Conservation (phyloP, 805 yeast species). For the Kluyveromyces aestuarii region DNA sequence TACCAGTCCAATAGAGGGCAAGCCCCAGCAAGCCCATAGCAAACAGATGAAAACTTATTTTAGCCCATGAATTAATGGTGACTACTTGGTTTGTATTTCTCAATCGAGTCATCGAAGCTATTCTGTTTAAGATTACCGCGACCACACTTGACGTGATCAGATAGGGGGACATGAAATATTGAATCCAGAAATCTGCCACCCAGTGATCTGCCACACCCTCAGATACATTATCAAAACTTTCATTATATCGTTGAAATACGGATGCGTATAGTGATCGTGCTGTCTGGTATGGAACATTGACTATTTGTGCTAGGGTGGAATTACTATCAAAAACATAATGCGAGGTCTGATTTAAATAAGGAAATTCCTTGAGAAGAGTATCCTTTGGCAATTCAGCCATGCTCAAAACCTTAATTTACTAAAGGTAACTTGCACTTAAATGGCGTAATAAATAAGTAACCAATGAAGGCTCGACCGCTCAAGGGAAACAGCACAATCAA, state of each 20-base stretch:
- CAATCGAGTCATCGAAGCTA: constrained; percentile 48
- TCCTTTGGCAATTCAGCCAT: neutral
- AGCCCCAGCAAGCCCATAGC: constrained; percentile 14
- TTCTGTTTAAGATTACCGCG: constrained; percentile 49
- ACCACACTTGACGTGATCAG: constrained; percentile 47
- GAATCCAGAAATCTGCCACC: constrained; percentile 6
- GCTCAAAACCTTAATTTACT: neutral
- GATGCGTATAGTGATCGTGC: constrained; percentile 15
- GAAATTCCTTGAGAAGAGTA: constrained; percentile 7
- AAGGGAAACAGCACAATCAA: too few species aligned
- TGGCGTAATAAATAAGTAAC: too few species aligned
- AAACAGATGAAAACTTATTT: constrained; percentile 25
- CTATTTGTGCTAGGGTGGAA: constrained; percentile 7
- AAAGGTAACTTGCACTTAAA: too few species aligned
- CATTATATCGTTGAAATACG: constrained; percentile 15
- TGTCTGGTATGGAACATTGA: constrained; percentile 15
- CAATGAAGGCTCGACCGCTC: too few species aligned
- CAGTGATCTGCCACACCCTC: neutral
- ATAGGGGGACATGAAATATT: constrained; percentile 41
- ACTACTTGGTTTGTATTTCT: constrained; percentile 28
- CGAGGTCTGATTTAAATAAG: constrained; percentile 20
- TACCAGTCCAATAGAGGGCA: constrained; percentile 6
- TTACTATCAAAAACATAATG: constrained; percentile 8
- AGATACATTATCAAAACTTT: neutral
- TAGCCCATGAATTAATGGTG: constrained; percentile 20